Percentiles rank a stretch among this genome's conserved stretches.
Conservation (phyloP, 495 filamentous ascomycete species). For the Talaromyces stipitatus region DNA sequence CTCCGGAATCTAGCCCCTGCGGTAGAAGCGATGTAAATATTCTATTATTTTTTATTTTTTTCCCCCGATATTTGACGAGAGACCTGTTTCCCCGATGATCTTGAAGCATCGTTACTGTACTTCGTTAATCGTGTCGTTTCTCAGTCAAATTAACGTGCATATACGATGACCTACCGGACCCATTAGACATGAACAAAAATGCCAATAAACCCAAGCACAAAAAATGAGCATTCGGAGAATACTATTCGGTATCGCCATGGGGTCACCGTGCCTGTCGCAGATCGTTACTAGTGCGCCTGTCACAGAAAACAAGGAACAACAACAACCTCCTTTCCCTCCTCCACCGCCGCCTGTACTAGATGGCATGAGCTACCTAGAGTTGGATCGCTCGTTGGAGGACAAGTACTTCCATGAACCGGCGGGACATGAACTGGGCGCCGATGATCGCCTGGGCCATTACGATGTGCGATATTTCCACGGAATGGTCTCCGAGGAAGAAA, state of each 20-base stretch:
- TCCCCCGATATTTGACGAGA: not conserved
- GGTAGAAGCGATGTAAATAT: not conserved
- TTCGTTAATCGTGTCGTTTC: no score
- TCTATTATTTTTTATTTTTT: not conserved
- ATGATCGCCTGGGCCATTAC: constrained; percentile 58
- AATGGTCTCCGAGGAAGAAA: constrained; percentile 53
- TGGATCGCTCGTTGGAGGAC: constrained; percentile 22
- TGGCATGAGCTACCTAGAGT: not conserved
- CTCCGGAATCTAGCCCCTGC: not conserved
- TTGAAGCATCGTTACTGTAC: not conserved
- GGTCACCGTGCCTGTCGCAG: not conserved
- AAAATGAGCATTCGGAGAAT: not conserved
- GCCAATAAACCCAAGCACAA: not conserved
- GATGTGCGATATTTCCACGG: constrained; percentile 60
- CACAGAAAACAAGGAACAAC: not conserved
- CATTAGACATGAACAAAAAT: not conserved
- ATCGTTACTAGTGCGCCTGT: not conserved
- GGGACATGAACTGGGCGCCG: constrained; percentile 45
- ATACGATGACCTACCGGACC: not conserved
- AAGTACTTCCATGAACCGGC: constrained; percentile 35
- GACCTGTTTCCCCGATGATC: not conserved
- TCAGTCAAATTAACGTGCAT: no score
- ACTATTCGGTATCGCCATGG: not conserved
- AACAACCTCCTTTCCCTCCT: not conserved
- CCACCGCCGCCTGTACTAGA: not conserved